A percentile compares a stretch with the other conserved stretches of the same genome.
phyloP scores from a whole-genome alignment of 768 basidiomycete species.

The Auriculariales sp. region DNA sequence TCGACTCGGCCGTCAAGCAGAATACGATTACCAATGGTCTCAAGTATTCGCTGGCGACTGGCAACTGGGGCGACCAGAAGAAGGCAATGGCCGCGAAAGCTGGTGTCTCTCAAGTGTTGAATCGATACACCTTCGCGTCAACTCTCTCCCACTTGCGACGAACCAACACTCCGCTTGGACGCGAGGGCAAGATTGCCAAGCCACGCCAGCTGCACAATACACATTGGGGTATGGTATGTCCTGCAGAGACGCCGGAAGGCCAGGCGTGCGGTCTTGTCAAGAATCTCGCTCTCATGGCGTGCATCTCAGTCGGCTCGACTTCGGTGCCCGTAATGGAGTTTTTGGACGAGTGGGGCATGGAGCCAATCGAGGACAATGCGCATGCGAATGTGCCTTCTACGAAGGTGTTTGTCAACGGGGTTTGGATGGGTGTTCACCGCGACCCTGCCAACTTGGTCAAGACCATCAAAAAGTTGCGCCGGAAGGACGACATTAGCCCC shows the following conservation, averaged over 20 bases:
- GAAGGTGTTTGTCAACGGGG: conserved; percentile 98
- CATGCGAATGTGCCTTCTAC: conserved; percentile 73
- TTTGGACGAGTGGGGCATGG: conserved; percentile 95
- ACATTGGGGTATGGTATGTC: conserved; percentile 99
- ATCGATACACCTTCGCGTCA: conserved; percentile 96
- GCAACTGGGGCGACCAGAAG: conserved; percentile 99
- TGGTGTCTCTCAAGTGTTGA: conserved; percentile 96
- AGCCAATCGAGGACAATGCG: conserved; percentile 87
- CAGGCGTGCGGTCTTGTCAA: conserved; percentile 99
- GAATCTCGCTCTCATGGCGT: conserved; percentile 93
- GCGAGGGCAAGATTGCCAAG: conserved; percentile 98
- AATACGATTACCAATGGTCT: conserved; percentile 97
- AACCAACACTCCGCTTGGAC: conserved; percentile 93
- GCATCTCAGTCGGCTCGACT: conserved; percentile 93
- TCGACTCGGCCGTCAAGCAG: conserved; percentile 84
- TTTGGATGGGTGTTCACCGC: conserved; percentile 98
- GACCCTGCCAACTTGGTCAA: conserved; percentile 86
- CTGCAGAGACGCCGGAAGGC: conserved; percentile 98
- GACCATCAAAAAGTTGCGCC: conserved; percentile 81
- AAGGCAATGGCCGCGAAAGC: conserved; percentile 97
- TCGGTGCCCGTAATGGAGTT: conserved; percentile 96
- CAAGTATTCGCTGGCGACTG: conserved; percentile 94
- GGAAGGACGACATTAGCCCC: conserved; percentile 88
- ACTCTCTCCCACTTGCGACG: conserved; percentile 96
- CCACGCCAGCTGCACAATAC: conserved; percentile 98